Evolutionary conservation across 2,329 filamentous ascomycete species (phyloP).

Genomic region (Nemania abortiva): DNA sequence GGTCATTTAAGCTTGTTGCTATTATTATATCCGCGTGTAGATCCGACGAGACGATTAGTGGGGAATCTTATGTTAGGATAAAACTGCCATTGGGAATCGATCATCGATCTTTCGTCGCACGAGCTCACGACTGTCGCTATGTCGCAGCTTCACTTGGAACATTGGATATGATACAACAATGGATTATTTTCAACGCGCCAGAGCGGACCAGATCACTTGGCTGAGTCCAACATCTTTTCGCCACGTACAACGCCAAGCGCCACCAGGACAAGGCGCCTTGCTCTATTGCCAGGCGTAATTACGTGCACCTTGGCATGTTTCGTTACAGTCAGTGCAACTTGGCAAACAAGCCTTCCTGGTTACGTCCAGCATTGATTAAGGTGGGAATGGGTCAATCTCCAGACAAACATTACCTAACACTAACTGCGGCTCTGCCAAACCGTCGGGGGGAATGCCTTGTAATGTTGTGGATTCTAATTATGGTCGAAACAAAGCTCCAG

Average conservation of each 20-base stretch:
- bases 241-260: constrained; percentile 4
- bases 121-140: background rate
- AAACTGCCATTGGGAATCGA: background rate
- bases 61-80: constrained; percentile 1
- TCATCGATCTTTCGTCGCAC: constrained; percentile 1
- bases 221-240: constrained; percentile 1
- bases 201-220: constrained; percentile 11
- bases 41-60: constrained; percentile 3
- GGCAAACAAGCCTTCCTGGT: background rate
- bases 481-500: constrained; percentile 22
- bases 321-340: constrained; percentile 15
- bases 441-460: constrained; percentile 5
- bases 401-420: constrained; percentile 12
- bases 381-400: constrained; percentile 13
- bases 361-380: constrained; percentile 3
- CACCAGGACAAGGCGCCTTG: constrained; percentile 1
- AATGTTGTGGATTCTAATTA: constrained; percentile 11
- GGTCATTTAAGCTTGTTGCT: constrained; percentile 1
- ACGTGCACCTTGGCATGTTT: constrained; percentile 25
- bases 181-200: background rate
- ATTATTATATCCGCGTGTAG: constrained; percentile 8
- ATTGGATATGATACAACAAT: constrained; percentile 8
- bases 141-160: constrained; percentile 5
- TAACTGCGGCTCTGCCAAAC: constrained; percentile 1
- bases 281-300: constrained; percentile 12